Evolutionary conservation across 2,329 filamentous ascomycete species (phyloP).

Genomic region (Emmonsiellopsis sp.): DNA sequence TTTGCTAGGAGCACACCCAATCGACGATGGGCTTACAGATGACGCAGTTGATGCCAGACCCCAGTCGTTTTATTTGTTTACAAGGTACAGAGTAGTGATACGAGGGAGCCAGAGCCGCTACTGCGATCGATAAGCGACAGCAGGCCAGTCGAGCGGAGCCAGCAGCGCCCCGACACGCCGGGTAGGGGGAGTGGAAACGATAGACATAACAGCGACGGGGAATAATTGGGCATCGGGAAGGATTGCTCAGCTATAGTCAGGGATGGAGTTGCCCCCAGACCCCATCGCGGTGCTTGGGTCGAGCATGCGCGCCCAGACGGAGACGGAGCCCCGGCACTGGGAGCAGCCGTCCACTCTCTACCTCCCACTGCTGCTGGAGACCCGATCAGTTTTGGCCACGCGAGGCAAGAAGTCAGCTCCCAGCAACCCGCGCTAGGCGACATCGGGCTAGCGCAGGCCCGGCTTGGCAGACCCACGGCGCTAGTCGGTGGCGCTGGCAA

Average conservation of each 20-base stretch:
- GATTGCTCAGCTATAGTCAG: slow-evolving; percentile 2
- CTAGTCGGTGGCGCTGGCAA: slow-evolving; percentile 8
- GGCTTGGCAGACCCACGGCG: slow-evolving; percentile 1
- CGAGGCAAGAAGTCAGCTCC: slow-evolving; percentile 11
- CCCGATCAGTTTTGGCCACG: slow-evolving; percentile 15
- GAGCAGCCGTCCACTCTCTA: no score
- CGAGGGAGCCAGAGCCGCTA: not conserved
- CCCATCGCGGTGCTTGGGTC: not conserved
- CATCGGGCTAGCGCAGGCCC: slow-evolving; percentile 1
- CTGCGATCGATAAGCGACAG: not conserved
- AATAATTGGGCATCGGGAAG: not conserved
- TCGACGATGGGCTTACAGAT: not conserved
- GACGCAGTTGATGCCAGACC: not conserved
- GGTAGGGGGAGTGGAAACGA: not conserved
- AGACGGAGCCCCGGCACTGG: not conserved
- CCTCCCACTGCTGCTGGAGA: no score
- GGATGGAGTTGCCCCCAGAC: not conserved
- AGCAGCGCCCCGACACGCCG: not conserved
- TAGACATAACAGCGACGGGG: not conserved
- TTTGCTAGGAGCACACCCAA: not conserved
- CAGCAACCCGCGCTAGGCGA: slow-evolving; percentile 4
- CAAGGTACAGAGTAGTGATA: not conserved
- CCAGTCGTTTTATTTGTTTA: not conserved
- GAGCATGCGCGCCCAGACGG: not conserved
- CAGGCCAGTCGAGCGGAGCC: not conserved